phyloP scores from a whole-genome alignment of 2,329 filamentous ascomycete genomes.

The Diplodia seriata region DNA sequence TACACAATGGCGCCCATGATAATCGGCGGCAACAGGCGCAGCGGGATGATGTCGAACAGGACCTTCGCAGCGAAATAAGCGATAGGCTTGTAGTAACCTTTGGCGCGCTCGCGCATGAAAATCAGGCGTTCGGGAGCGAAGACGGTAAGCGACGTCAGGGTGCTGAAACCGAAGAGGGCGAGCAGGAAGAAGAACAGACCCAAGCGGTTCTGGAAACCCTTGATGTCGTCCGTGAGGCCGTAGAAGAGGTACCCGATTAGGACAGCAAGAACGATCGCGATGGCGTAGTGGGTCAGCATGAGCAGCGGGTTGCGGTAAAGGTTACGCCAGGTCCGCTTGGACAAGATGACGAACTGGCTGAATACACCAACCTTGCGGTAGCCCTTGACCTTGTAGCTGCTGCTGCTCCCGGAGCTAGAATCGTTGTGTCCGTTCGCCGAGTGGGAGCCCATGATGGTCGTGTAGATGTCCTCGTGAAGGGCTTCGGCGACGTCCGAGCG shows the following conservation, averaged over 20 bases:
- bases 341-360: constrained; percentile 88
- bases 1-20: constrained; percentile 97
- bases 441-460: constrained; percentile 69
- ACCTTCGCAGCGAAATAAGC: constrained; percentile 96
- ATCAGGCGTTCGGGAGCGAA: constrained; percentile 90
- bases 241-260: constrained; percentile 97
- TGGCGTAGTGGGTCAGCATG: constrained; percentile 98
- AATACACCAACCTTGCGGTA: constrained; percentile 81
- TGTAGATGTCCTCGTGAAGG: constrained; percentile 79
- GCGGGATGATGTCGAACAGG: constrained; percentile 94
- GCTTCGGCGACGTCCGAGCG: constrained; percentile 77
- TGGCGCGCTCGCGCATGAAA: constrained; percentile 91
- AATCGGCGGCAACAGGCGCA: constrained; percentile 92
- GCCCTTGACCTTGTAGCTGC: constrained; percentile 71
- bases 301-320: constrained; percentile 96
- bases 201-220: constrained; percentile 95
- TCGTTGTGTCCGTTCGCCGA: constrained; percentile 72
- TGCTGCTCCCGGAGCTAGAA: constrained; percentile 56
- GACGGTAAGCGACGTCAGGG: constrained; percentile 88
- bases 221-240: constrained; percentile 92
- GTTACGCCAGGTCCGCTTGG: constrained; percentile 92
- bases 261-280: constrained; percentile 91
- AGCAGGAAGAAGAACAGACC: constrained; percentile 98
- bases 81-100: constrained; percentile 92
- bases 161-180: constrained; percentile 95